These are phyloP conservation scores for Globisporangium alternatum DNA, from an alignment of 352 stramenopile species.

Conservation along the genomic window DNA sequence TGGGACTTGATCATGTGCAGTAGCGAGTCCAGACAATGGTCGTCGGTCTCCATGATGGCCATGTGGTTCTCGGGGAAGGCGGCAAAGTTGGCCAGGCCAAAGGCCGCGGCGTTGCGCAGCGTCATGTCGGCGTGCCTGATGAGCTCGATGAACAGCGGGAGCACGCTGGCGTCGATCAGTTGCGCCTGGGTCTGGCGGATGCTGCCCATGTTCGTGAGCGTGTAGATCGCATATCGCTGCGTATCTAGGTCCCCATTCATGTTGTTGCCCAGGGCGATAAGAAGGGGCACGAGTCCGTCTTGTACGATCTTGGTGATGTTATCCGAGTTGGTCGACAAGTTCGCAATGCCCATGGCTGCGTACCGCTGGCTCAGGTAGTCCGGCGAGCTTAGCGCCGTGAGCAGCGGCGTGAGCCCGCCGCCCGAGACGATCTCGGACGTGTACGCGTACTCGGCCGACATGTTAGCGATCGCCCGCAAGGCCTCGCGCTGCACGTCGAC, in stretches of 20 bases:
- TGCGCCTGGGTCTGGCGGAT: conserved; percentile 80
- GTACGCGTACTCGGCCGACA: conserved; percentile 94
- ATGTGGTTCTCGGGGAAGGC: conserved; percentile 91
- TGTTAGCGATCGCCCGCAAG: conserved; percentile 92
- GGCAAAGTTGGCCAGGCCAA: conserved; percentile 93
- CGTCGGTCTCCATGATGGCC: conserved; percentile 62
- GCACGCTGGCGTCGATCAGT: conserved; percentile 68
- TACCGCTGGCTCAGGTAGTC: conserved; percentile 94
- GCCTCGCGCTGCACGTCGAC: conserved; percentile 94
- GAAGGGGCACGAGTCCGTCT: conserved; percentile 84
- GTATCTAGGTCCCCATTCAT: conserved; percentile 90
- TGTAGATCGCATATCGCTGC: conserved; percentile 91
- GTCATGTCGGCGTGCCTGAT: conserved; percentile 80
- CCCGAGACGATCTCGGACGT: conserved; percentile 90
- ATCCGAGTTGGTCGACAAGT: conserved; percentile 91
- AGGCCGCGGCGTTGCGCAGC: conserved; percentile 87
- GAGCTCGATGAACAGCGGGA: conserved; percentile 70
- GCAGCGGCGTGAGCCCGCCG: conserved; percentile 86
- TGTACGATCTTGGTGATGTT: conserved; percentile 91
- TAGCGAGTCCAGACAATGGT: conserved; percentile 49
- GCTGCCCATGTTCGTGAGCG: conserved; percentile 93
- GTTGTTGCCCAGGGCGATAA: conserved; percentile 84
- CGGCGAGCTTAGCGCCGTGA: conserved; percentile 86
- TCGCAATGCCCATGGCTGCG: conserved; percentile 94
- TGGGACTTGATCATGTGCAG: conserved; percentile 55